Percentiles rank a stretch among this genome's conserved stretches.
phyloP scores from a whole-genome alignment of 176 grass and related monocot genomes.

The Cenchrus fungigraminus region DNA sequence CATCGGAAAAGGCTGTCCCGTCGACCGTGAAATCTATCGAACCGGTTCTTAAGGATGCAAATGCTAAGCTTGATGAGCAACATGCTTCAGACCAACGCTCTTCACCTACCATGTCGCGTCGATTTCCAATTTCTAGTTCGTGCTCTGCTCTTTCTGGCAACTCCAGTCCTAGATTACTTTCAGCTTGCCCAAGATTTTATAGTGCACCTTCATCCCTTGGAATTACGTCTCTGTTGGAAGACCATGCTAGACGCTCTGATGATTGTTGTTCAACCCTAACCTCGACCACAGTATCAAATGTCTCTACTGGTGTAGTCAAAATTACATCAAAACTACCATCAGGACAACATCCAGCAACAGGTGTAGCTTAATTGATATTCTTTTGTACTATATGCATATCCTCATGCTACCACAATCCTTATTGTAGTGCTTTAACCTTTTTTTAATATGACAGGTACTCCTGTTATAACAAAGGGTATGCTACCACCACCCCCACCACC shows the following conservation, averaged over 20 bases:
- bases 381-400: slow-evolving; percentile 30
- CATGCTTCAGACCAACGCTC: slow-evolving; percentile 30
- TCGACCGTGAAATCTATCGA: slow-evolving; percentile 15
- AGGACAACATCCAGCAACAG: slow-evolving; percentile 32
- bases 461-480: slow-evolving; percentile 24
- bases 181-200: slow-evolving; percentile 60
- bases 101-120: slow-evolving; percentile 60
- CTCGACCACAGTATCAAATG: slow-evolving; percentile 11
- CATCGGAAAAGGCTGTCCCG: slow-evolving; percentile 31
- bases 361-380: slow-evolving; percentile 34
- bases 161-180: slow-evolving; percentile 49
- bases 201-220: slow-evolving; percentile 73
- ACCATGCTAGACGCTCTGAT: slow-evolving; percentile 50
- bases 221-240: slow-evolving; percentile 76
- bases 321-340: slow-evolving; percentile 41
- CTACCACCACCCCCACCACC: neutral
- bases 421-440: slow-evolving; percentile 14
- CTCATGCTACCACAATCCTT: slow-evolving; percentile 23
- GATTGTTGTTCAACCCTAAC: slow-evolving; percentile 40
- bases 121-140: slow-evolving; percentile 64
- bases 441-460: slow-evolving; percentile 34
- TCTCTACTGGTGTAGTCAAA: slow-evolving; percentile 22
- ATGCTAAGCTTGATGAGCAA: slow-evolving; percentile 40
- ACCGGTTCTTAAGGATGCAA: slow-evolving; percentile 30
- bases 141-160: slow-evolving; percentile 49